These are phyloP conservation scores for Aureobasidium sp. DNA, from an alignment of 2,329 filamentous ascomycete species.

Conservation along the genomic window DNA sequence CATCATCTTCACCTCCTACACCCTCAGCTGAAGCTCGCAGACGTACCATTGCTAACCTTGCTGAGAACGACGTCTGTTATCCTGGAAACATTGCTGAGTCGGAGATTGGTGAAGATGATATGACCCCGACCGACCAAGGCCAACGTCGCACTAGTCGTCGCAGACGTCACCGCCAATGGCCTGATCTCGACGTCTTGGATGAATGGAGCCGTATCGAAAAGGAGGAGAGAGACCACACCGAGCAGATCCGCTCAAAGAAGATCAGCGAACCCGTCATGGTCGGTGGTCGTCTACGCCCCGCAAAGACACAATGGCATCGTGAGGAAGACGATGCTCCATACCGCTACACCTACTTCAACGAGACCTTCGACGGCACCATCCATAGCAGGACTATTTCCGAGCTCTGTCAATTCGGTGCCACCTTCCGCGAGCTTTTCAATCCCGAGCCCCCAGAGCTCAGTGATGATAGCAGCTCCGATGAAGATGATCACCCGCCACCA, in stretches of 20 bases:
- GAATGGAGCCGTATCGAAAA: slow-evolving; percentile 90
- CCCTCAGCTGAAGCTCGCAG: slow-evolving; percentile 37
- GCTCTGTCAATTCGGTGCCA: slow-evolving; percentile 73
- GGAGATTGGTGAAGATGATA: slow-evolving; percentile 72
- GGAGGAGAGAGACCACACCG: slow-evolving; percentile 61
- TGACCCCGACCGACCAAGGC: slow-evolving; percentile 26
- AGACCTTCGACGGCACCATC: slow-evolving; percentile 90
- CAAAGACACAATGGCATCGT: slow-evolving; percentile 70
- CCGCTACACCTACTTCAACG: slow-evolving; percentile 97
- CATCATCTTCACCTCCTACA: slow-evolving; percentile 33
- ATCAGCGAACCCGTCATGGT: slow-evolving; percentile 91
- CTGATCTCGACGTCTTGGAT: slow-evolving; percentile 73
- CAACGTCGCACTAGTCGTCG: slow-evolving; percentile 36
- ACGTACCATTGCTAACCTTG: slow-evolving; percentile 53
- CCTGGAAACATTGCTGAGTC: slow-evolving; percentile 65
- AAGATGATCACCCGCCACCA: slow-evolving; percentile 35
- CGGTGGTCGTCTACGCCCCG: slow-evolving; percentile 76
- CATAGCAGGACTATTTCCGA: slow-evolving; percentile 95
- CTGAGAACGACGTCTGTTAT: slow-evolving; percentile 87
- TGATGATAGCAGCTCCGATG: slow-evolving; percentile 58
- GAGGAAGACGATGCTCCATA: slow-evolving; percentile 86
- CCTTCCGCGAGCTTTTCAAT: slow-evolving; percentile 81
- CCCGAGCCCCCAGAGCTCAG: slow-evolving; percentile 75
- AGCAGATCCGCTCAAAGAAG: slow-evolving; percentile 76
- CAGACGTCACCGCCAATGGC: slow-evolving; percentile 64